Base-by-base conservation (phyloP, 2,329 filamentous ascomycete species). In the Beauveria varroae region DNA sequence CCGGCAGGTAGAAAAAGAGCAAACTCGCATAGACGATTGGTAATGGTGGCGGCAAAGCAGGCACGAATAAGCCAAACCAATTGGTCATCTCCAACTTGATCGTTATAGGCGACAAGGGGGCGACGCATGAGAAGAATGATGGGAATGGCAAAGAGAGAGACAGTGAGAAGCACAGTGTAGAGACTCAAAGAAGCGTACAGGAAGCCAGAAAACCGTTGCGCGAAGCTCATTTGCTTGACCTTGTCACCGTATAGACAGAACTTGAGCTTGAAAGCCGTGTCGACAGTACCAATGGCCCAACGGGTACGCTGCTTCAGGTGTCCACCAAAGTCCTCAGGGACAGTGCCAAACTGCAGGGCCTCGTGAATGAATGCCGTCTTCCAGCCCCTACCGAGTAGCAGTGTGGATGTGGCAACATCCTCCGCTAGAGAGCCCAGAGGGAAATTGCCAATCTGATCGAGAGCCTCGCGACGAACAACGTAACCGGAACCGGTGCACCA, bases 401-500 rank as follows among this genome's bases (percentile, higher is more conserved):
- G 72, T 1, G 79, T 82, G 6, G 83, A 86, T 3, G 81, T 85
- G 54, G 78, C 80, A 2, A 84, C 79, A 67, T 88, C 85, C 68
- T 88, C 85, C 5, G 82, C 80, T 8, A 87, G 72, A 5, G 82
- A 85, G 16, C 79, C 82, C 1, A 81, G 76, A 0, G 84, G 85
- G 64, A 85, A 87, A 65, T 84, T 82, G 65, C 83, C 85, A 63
- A 87, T 86, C 22, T 81, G 76, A 20, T 84, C 80, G 4, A 88
- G 74, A 6, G 85, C 85, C 58, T 78, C 72, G n/a, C 84, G 81
- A 3, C 84, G 81, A 30, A 81, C 78, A 5, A 84, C 73, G 65
- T 85, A 87, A 7, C 85, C 85, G 5, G 84, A 86, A 5, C 85
- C 85, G n/a, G 82, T 84, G 66, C 83, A 86, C 79, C 83, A 85